Base-by-base conservation (phyloP, 345 rosid species). In the Bretschneidera sinensis region DNA sequence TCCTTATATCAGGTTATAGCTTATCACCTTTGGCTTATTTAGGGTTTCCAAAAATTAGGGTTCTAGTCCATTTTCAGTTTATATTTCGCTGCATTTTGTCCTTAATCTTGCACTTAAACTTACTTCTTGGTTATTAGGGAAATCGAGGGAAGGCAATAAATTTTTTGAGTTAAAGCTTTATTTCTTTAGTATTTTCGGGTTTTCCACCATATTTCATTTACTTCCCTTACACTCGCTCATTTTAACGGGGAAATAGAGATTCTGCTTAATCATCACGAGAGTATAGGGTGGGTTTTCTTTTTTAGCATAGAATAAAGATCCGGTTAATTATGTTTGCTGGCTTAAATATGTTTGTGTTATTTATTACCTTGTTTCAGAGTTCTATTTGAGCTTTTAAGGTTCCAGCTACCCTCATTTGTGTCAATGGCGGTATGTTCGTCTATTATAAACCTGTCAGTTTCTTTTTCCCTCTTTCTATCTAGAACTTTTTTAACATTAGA, bases 351-450 rank as follows among this genome's bases (percentile, higher is more conserved):
- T n/a, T 54, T 17, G 48, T 21, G 55, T 16, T 22, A 39, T 11
- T 39, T 9, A 13, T 39, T 39, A 39, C 16, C 11, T 51, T 62
- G 58, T 48, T 66, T 24, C 67, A 76, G 77, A 55, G 31, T n/a
- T 45, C 60, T 6, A 18, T 55, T 58, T 59, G 60, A 55, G 47
- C 61, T 49, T 17, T 45, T 22, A n/a, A 25, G 39, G 54, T 59
- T 68, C 28, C 15, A 54, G 54, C 39, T 59, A 20, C 50, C 10
- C 34, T 54, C 33, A 6, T 25, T 23, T 24, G 14, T 25, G 35
- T 54, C 47, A 22, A 73, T 73, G 81, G 70, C 65, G 78, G 78
- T 77, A 47, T 7, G 78, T 58, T 31, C 10, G 11, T 14, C 10
- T 7, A 39, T 14, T 5, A 9, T 14, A 39, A 39, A 39, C 8